Evolutionary conservation across 225 moss, liverwort and hornwort species (phyloP), one percentile per base, ranked within the genome.

Genomic region (Marchantia polymorpha): DNA sequence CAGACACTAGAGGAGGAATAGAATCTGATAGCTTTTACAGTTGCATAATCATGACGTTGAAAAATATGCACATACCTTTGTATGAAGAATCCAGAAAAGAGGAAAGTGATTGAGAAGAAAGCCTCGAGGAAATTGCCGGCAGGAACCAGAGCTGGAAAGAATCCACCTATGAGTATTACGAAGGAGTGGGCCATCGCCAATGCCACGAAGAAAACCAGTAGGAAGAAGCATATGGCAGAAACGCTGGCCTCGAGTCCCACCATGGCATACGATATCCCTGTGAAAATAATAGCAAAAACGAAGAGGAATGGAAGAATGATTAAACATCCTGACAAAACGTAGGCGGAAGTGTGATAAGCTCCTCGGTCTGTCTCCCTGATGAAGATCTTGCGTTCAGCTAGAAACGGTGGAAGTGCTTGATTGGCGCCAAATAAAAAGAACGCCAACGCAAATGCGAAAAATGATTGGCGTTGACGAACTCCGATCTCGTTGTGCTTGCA

Each of bases 31-130:
- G n/a, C 11, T 64, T 0, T 64, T 7, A 23, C 25, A 27, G 7
- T 11, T 25, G 27, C 10, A 23, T 7, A 64, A 6, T 26, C 64
- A 23, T 23, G 4, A 64, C 22, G 9, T n/a, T 64, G 7, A 20
- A 64, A 27, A 3, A 12, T 6, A 26, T 27, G 49, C 65, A 12
- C 61, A 22, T 74, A 88, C 89, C 88, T 90, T 14, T 80, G 88
- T 74, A 91, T 89, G 84, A 89, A 92, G 78, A 90, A 92, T 46
- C 92, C 92, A 0, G 87, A 89, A 80, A 92, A 92, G 76, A 92
- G 90, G 74, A 90, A 89, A 74, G 81, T 83, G 68, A 90, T 83
- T 64, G 90, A 77, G 51, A 92, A 81, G 17, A 72, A 83, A 1
- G 86, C 82, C 49, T 90, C 80, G 30, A 87, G 73, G 51, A 84